These are phyloP conservation scores for Globisporangium nagaii DNA, from an alignment of 352 stramenopile species.

Conservation along the genomic window DNA sequence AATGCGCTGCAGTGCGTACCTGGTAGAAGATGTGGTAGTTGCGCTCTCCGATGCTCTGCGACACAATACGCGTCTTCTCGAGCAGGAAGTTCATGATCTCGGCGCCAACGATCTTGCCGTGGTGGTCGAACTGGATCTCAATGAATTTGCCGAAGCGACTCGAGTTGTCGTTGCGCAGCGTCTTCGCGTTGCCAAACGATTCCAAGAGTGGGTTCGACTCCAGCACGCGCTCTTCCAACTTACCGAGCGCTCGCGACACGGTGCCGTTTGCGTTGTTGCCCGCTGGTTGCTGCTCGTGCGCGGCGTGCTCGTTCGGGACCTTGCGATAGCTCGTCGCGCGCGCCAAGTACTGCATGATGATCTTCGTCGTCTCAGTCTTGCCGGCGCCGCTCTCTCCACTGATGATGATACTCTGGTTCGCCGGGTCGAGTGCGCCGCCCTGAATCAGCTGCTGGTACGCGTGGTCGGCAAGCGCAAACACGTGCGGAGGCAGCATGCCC, in stretches of 20 bases:
- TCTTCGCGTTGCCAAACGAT: slow-evolving; percentile 92
- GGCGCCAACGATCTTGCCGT: slow-evolving; percentile 87
- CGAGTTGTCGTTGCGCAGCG: slow-evolving; percentile 96
- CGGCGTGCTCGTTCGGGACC: slow-evolving; percentile 25
- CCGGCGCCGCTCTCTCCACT: slow-evolving; percentile 87
- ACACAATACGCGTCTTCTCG: slow-evolving; percentile 89
- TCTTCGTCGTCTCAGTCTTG: slow-evolving; percentile 91
- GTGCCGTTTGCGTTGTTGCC: slow-evolving; percentile 55
- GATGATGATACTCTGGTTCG: slow-evolving; percentile 92
- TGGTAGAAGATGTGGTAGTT: slow-evolving; percentile 99
- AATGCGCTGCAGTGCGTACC: slow-evolving; percentile 23
- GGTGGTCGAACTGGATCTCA: slow-evolving; percentile 94
- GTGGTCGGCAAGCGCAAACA: slow-evolving; percentile 88
- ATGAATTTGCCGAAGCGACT: slow-evolving; percentile 98
- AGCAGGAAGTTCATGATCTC: slow-evolving; percentile 90
- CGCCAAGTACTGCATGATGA: slow-evolving; percentile 89
- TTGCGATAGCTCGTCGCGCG: slow-evolving; percentile 73
- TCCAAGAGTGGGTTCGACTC: slow-evolving; percentile 88
- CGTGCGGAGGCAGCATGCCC: slow-evolving; percentile 77
- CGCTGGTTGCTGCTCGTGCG: slow-evolving; percentile 45
- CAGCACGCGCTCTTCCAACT: slow-evolving; percentile 83
- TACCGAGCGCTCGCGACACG: slow-evolving; percentile 88
- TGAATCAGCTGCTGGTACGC: slow-evolving; percentile 88
- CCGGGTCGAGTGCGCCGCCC: slow-evolving; percentile 67
- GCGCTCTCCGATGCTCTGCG: slow-evolving; percentile 86